Percentiles rank a stretch among this genome's conserved stretches.
Evolutionary conservation across 345 rosid genomes (phyloP).

Genomic region (Mallotus nudiflorus): DNA sequence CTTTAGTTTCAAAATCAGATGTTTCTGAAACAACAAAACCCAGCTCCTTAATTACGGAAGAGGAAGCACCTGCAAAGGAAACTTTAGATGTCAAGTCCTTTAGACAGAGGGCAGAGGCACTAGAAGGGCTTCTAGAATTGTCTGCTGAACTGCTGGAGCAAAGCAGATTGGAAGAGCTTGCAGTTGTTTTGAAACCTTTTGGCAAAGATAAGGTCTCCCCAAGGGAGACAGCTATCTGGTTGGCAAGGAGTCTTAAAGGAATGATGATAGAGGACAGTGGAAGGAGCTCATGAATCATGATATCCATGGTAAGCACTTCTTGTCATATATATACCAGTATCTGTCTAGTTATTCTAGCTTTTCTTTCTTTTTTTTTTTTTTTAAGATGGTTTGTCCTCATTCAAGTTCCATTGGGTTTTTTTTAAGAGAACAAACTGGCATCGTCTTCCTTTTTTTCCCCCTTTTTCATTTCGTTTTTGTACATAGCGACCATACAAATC

Average conservation of each 20-base stretch:
- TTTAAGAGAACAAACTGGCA: conserved; percentile 15
- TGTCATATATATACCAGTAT: conserved; percentile 4
- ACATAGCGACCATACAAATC: conserved; percentile 38
- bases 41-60: conserved; percentile 41
- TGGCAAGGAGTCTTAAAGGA: conserved; percentile 92
- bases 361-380: neutral
- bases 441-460: conserved; percentile 17
- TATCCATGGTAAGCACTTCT: conserved; percentile 32
- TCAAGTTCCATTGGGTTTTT: conserved; percentile 18
- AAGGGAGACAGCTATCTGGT: conserved; percentile 98
- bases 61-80: conserved; percentile 65
- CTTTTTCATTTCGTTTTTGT: conserved; percentile 27
- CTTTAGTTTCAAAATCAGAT: conserved; percentile 41
- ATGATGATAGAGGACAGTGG: conserved; percentile 85
- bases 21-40: conserved; percentile 42
- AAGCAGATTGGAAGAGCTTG: conserved; percentile 84
- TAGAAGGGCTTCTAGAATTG: conserved; percentile 89
- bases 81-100: conserved; percentile 76
- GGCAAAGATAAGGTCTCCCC: conserved; percentile 97
- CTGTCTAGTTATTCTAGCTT: conserved; percentile 15
- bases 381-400: conserved; percentile 9
- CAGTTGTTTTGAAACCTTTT: conserved; percentile 89
- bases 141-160: conserved; percentile 92
- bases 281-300: conserved; percentile 44
- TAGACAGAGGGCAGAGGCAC: conserved; percentile 97